phyloP scores from a whole-genome alignment of 2,329 filamentous ascomycete species.

The Magnaporthales sp. region DNA sequence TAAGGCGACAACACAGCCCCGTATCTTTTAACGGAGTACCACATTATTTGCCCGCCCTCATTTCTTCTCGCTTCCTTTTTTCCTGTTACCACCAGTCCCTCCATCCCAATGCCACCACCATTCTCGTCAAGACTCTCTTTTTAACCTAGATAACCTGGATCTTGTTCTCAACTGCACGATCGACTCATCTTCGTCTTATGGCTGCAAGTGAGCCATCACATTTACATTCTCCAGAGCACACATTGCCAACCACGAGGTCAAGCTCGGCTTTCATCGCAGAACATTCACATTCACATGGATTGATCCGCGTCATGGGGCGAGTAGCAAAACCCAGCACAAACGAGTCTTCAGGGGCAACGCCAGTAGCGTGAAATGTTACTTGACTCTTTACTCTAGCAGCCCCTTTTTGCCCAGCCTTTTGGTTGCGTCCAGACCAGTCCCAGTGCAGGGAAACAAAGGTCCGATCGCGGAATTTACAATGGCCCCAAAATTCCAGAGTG shows the following conservation, averaged over 20 bases:
- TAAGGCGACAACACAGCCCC: not conserved
- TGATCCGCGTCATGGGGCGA: not conserved
- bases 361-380: not conserved
- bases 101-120: not conserved
- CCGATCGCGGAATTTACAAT: not conserved
- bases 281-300: not conserved
- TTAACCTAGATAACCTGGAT: not conserved
- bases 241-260: not conserved
- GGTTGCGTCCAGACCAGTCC: not conserved
- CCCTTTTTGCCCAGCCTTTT: not conserved
- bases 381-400: not conserved
- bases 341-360: not conserved
- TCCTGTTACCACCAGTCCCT: not conserved
- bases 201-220: not conserved
- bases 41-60: not conserved
- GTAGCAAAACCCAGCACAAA: not conserved
- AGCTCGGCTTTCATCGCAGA: not conserved
- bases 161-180: not conserved
- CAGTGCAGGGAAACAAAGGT: not conserved
- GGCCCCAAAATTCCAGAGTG: not conserved
- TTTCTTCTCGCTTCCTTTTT: not conserved
- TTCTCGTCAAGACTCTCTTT: not conserved
- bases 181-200: not conserved
- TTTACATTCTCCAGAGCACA: not conserved
- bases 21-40: not conserved